A percentile compares a stretch with the other conserved stretches of the same genome.
phyloP scores from a whole-genome alignment of 345 rosid species.

The Eucalyptus rudis region DNA sequence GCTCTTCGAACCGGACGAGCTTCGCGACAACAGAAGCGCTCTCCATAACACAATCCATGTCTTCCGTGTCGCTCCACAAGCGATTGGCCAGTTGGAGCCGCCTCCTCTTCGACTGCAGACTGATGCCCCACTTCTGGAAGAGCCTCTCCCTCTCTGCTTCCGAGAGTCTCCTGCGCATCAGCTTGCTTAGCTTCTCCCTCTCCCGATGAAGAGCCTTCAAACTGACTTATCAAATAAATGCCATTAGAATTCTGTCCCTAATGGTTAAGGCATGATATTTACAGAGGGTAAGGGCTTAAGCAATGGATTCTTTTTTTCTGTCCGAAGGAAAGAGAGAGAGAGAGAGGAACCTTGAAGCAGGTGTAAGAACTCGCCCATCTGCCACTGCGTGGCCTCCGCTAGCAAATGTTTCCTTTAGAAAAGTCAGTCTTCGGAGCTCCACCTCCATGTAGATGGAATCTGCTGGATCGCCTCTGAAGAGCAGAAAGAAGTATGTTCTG shows the following conservation, averaged over 20 bases:
- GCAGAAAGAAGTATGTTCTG: slow-evolving; percentile 91
- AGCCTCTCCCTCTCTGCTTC: slow-evolving; percentile 57
- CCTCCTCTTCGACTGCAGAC: slow-evolving; percentile 59
- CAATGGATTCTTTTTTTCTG: not conserved
- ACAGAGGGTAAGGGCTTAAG: not conserved
- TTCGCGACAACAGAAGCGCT: slow-evolving; percentile 78
- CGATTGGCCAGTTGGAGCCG: slow-evolving; percentile 57
- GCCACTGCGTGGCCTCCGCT: slow-evolving; percentile 41
- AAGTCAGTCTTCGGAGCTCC: slow-evolving; percentile 78
- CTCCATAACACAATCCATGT: slow-evolving; percentile 41
- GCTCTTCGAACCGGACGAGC: slow-evolving; percentile 65
- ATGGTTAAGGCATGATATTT: not conserved
- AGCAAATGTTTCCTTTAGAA: slow-evolving; percentile 71
- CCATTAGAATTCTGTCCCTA: not conserved
- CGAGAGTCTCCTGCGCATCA: slow-evolving; percentile 60
- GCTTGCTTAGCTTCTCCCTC: slow-evolving; percentile 71
- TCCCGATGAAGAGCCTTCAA: slow-evolving; percentile 62
- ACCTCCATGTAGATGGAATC: slow-evolving; percentile 94
- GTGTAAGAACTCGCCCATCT: slow-evolving; percentile 45
- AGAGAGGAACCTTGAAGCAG: slow-evolving; percentile 55
- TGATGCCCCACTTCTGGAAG: slow-evolving; percentile 70
- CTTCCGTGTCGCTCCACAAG: slow-evolving; percentile 60
- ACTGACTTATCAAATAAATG: slow-evolving; percentile 18
- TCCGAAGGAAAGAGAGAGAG: not conserved
- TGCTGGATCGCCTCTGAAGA: slow-evolving; percentile 79